Evolutionary conservation across 495 filamentous ascomycete genomes (phyloP).

Genomic region (Penicillium odoratum): DNA sequence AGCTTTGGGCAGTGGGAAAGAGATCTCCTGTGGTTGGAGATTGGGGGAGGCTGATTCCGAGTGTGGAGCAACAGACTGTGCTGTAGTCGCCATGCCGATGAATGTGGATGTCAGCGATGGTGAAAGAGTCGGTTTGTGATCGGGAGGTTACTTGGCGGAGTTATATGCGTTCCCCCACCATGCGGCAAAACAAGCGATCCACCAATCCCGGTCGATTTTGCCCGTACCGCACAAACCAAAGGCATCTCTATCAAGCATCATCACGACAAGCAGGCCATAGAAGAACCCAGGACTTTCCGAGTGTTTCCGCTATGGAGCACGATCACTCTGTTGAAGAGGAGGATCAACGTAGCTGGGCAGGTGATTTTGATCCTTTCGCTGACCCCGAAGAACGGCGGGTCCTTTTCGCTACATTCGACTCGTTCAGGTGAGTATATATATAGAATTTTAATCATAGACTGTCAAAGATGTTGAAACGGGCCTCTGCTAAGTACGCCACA

Average conservation of each 20-base stretch:
- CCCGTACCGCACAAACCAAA: constrained; percentile 16
- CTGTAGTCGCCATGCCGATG: constrained; percentile 15
- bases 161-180: constrained; percentile 15
- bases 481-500: constrained; percentile 30
- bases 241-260: not conserved
- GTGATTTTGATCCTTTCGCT: constrained; percentile 59
- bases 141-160: not conserved
- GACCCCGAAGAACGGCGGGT: constrained; percentile 76
- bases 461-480: not conserved
- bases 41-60: constrained; percentile 27
- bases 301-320: constrained; percentile 15
- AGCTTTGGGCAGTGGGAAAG: constrained; percentile 74
- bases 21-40: constrained; percentile 60
- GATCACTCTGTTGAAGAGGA: constrained; percentile 13
- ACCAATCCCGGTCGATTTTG: constrained; percentile 22
- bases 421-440: constrained; percentile 68
- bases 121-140: not conserved
- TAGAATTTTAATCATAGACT: not conserved
- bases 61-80: constrained; percentile 13
- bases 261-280: not conserved
- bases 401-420: constrained; percentile 76
- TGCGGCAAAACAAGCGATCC: constrained; percentile 18
- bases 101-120: not conserved
- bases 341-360: constrained; percentile 50
- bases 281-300: not conserved